These are phyloP conservation scores for Aspergillus latus DNA, from an alignment of 2,329 filamentous ascomycete species.

Conservation along the genomic window DNA sequence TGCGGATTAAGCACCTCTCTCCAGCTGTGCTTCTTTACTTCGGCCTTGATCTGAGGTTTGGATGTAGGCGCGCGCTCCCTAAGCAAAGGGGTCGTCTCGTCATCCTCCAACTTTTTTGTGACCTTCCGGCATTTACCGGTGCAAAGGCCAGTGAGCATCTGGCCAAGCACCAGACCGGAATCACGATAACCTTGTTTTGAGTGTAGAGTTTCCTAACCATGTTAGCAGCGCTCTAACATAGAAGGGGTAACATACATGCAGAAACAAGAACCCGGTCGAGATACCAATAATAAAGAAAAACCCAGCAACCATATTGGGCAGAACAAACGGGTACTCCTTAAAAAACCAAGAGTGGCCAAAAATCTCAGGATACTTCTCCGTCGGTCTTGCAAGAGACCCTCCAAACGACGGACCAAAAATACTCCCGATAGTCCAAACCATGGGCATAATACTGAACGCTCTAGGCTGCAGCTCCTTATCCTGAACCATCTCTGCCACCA, in stretches of 20 bases:
- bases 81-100: constrained; percentile 37
- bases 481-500: constrained; percentile 90
- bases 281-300: constrained; percentile 77
- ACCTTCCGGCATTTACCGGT: constrained; percentile 24
- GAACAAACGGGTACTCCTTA: constrained; percentile 72
- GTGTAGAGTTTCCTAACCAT: constrained; percentile 72
- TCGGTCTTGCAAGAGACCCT: constrained; percentile 79
- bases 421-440: constrained; percentile 83
- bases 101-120: constrained; percentile 14
- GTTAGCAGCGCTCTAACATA: constrained; percentile 42
- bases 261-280: constrained; percentile 70
- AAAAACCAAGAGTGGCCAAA: constrained; percentile 70
- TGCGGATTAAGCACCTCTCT: constrained; percentile 71
- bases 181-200: constrained; percentile 68
- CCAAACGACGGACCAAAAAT: constrained; percentile 88
- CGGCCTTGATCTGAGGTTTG: constrained; percentile 19
- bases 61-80: constrained; percentile 12
- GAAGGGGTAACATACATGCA: constrained; percentile 55
- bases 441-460: constrained; percentile 90
- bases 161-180: constrained; percentile 72
- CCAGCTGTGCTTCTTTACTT: constrained; percentile 44
- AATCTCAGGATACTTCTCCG: constrained; percentile 67
- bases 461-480: constrained; percentile 81
- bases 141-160: constrained; percentile 56
- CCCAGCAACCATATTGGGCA: constrained; percentile 80